Conservation (phyloP, 2,329 filamentous ascomycete species). For the Ascochyta fabae region DNA sequence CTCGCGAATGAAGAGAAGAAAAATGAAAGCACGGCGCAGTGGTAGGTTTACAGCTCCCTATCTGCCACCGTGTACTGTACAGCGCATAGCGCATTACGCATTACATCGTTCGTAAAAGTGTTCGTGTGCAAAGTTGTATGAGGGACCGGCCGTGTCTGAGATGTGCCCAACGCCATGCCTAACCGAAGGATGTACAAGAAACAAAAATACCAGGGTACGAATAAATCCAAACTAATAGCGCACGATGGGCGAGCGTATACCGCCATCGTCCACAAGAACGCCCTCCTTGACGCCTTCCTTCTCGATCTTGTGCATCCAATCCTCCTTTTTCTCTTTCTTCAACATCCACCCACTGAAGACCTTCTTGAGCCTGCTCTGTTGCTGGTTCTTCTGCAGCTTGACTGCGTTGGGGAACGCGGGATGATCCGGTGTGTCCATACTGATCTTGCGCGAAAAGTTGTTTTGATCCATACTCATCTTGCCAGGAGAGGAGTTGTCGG, state of each 20-base stretch:
- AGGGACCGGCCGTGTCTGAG: constrained; percentile 7
- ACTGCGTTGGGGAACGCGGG: constrained; percentile 21
- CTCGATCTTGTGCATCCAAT: constrained; percentile 53
- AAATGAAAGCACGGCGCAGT: background rate
- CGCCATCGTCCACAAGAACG: constrained; percentile 43
- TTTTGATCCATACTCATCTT: constrained; percentile 36
- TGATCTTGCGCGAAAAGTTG: constrained; percentile 45
- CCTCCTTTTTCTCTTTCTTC: constrained; percentile 48
- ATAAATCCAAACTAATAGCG: constrained; percentile 33
- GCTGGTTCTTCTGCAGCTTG: constrained; percentile 35
- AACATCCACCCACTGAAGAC: constrained; percentile 45
- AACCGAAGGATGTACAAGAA: constrained; percentile 3
- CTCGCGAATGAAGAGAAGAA: background rate
- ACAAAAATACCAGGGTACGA: background rate
- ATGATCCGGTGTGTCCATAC: constrained; percentile 29
- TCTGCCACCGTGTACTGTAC: background rate
- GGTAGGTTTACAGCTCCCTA: background rate
- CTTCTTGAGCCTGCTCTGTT: constrained; percentile 44
- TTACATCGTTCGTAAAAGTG: constrained; percentile 17
- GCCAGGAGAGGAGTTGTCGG: constrained; percentile 24
- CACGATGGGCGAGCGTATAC: constrained; percentile 40
- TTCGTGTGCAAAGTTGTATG: background rate
- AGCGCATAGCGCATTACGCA: constrained; percentile 27
- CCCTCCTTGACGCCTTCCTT: constrained; percentile 51
- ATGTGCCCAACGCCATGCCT: constrained; percentile 12